Conservation (phyloP, 2,329 filamentous ascomycete species). For the Phyllosticta capitalensis region DNA sequence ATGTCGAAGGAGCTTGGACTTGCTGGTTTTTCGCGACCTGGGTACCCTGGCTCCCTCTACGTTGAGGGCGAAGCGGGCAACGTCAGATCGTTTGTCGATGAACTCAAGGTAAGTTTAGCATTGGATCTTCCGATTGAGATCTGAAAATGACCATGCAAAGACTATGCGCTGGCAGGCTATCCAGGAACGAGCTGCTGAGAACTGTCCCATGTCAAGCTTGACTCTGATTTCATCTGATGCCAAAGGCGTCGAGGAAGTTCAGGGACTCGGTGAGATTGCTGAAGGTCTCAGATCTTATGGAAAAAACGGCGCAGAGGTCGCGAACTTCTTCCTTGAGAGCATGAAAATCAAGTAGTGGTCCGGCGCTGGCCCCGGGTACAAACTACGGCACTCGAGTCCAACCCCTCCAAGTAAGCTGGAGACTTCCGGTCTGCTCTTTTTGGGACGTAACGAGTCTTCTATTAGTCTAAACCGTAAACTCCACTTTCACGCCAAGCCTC, state of each 20-base stretch:
- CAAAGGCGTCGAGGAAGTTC: conserved; percentile 1
- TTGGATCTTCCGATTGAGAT: neutral
- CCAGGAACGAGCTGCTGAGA: conserved; percentile 1
- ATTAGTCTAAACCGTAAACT: too few species aligned
- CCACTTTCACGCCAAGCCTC: too few species aligned
- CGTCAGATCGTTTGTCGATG: conserved; percentile 7
- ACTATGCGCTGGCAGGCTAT: conserved; percentile 11
- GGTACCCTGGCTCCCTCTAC: conserved; percentile 10
- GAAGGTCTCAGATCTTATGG: neutral
- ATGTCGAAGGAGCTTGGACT: neutral
- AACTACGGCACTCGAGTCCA: neutral
- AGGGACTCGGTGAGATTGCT: conserved; percentile 6
- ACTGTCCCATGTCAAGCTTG: neutral
- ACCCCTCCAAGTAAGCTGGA: neutral
- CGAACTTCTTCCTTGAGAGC: conserved; percentile 6
- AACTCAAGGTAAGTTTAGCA: conserved; percentile 2
- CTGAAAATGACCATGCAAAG: neutral
- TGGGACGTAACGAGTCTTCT: too few species aligned
- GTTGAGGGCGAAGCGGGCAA: conserved; percentile 6
- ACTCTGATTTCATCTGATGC: neutral
- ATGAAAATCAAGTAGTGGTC: conserved; percentile 2
- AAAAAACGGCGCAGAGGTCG: neutral
- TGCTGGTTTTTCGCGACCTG: conserved; percentile 6
- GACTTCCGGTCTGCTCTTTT: neutral
- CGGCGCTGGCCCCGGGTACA: neutral